These are phyloP conservation scores for Boletus pseudo-olivaceus DNA, from an alignment of 768 basidiomycete genomes.

Conservation along the genomic window DNA sequence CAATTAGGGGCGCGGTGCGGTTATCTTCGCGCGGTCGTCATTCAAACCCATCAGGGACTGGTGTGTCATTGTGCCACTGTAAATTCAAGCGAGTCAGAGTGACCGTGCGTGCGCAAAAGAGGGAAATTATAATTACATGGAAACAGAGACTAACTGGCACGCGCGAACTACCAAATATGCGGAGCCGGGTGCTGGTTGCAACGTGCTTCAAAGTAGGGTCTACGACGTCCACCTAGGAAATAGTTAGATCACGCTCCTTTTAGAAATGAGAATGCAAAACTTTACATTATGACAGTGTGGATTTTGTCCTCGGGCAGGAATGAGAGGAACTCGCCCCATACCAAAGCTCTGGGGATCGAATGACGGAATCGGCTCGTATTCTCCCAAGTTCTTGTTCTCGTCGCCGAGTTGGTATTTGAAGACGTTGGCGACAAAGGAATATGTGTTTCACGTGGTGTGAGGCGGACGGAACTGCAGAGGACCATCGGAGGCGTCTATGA, in stretches of 20 bases:
- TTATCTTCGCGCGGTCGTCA: too few species aligned
- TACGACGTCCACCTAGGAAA: neutral
- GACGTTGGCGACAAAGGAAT: conserved; percentile 8
- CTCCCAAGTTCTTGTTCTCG: neutral
- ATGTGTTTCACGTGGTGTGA: neutral
- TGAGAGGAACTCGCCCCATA: neutral
- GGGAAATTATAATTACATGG: too few species aligned
- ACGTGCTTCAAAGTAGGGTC: too few species aligned
- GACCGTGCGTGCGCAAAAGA: too few species aligned
- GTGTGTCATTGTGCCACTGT: too few species aligned
- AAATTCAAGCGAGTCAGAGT: too few species aligned
- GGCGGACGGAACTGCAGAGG: conserved; percentile 9
- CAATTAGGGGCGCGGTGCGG: too few species aligned
- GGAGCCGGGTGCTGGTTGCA: too few species aligned
- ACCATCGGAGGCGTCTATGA: neutral
- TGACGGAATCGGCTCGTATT: neutral
- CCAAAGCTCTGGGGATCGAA: neutral
- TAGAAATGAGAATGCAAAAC: neutral
- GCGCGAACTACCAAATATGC: too few species aligned
- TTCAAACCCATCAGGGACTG: too few species aligned
- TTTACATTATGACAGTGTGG: conserved; percentile 7
- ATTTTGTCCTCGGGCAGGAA: neutral
- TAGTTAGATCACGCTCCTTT: neutral
- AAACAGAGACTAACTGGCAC: too few species aligned
- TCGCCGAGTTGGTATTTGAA: neutral